phyloP scores from a whole-genome alignment of 148 eudicot genomes.

The Rhododendron mucronatum region DNA sequence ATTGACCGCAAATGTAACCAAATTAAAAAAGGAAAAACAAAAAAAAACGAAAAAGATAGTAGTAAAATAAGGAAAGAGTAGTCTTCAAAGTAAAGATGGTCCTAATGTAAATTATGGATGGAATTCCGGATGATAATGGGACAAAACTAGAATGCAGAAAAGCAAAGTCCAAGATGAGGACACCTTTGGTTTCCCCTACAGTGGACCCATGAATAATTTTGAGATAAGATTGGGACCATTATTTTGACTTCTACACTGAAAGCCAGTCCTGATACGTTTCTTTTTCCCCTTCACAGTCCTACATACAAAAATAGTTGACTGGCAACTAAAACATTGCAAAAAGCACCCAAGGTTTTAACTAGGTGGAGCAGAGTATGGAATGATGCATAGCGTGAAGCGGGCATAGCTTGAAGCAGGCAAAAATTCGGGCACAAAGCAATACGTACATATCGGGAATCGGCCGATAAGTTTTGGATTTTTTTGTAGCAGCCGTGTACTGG shows the following conservation, averaged over 20 bases:
- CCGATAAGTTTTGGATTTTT: too few relatives aligned
- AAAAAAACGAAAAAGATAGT: too few relatives aligned
- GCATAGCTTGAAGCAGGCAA: too few relatives aligned
- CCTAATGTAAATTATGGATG: neutral
- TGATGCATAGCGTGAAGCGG: too few relatives aligned
- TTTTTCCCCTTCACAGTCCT: neutral
- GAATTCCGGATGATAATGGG: neutral
- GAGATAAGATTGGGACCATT: neutral
- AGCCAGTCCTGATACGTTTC: neutral
- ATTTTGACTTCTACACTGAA: neutral
- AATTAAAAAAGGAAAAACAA: too few relatives aligned
- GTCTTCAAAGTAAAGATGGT: neutral
- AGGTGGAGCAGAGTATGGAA: too few relatives aligned
- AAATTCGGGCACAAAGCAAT: too few relatives aligned
- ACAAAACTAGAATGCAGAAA: neutral
- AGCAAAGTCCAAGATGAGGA: neutral
- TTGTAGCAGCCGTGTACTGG: too few relatives aligned
- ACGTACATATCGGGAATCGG: too few relatives aligned
- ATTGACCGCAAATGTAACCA: too few relatives aligned
- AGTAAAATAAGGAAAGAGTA: too few relatives aligned
- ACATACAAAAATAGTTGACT: neutral
- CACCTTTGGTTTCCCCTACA: neutral
- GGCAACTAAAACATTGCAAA: neutral
- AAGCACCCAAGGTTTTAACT: too few relatives aligned
- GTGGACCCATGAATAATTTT: neutral